Evolutionary conservation across 2,329 filamentous ascomycete genomes (phyloP).

Genomic region (Sphaerulina vaccinii): DNA sequence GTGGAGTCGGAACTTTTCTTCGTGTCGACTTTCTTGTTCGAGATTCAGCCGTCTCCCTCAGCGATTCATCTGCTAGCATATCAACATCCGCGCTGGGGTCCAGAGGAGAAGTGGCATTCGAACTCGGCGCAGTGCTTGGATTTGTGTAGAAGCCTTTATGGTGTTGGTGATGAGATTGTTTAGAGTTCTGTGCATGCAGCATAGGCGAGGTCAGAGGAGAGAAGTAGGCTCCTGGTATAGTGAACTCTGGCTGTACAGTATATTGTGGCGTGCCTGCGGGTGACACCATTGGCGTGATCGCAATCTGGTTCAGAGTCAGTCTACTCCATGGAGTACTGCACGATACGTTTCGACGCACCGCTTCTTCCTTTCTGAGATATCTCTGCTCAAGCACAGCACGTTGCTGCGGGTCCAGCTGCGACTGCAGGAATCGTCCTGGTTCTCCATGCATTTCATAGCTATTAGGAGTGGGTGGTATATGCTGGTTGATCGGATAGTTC

Average conservation of each 20-base stretch:
- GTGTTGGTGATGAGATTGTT: conserved; percentile 42
- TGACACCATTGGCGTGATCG: conserved; percentile 75
- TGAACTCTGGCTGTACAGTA: conserved; percentile 54
- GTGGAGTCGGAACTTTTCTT: conserved; percentile 53
- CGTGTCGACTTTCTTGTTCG: conserved; percentile 45
- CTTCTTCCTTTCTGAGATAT: conserved; percentile 67
- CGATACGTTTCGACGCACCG: conserved; percentile 53
- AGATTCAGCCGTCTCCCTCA: conserved; percentile 30
- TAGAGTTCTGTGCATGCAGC: conserved; percentile 65
- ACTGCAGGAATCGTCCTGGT: conserved; percentile 56
- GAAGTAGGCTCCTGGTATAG: conserved; percentile 71
- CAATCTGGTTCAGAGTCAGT: conserved; percentile 26
- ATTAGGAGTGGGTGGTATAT: conserved; percentile 74
- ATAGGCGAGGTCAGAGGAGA: conserved; percentile 81
- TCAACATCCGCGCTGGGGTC: conserved; percentile 45
- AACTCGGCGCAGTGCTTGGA: conserved; percentile 55
- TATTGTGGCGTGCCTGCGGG: conserved; percentile 82
- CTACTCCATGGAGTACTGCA: conserved; percentile 17
- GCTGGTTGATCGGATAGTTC: conserved; percentile 50
- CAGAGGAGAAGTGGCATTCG: conserved; percentile 50
- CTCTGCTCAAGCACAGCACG: conserved; percentile 64
- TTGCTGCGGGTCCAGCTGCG: conserved; percentile 53
- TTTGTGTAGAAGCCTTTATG: conserved; percentile 45
- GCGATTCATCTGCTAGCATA: conserved; percentile 40
- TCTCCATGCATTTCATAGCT: conserved; percentile 72